phyloP scores from a whole-genome alignment of 2,329 filamentous ascomycete species.

The Trichoderma sp. region DNA sequence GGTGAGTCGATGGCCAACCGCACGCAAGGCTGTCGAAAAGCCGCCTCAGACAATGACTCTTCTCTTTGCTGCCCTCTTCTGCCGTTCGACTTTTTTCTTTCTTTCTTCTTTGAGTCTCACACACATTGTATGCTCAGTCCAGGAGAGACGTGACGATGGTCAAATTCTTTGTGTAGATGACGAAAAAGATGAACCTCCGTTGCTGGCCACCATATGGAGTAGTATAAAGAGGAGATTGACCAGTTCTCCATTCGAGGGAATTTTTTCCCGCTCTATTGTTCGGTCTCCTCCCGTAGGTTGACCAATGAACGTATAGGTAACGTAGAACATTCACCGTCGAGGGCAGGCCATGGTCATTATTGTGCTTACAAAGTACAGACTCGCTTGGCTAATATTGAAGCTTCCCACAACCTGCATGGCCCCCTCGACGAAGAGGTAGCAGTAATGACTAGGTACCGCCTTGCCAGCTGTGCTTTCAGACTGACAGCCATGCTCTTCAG shows the following conservation, averaged over 20 bases:
- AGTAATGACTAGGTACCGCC: neutral
- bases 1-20: neutral
- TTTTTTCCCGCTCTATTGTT: constrained; percentile 3
- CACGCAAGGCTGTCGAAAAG: constrained; percentile 18
- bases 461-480: neutral
- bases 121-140: neutral
- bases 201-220: neutral
- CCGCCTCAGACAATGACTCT: neutral
- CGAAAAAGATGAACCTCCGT: neutral
- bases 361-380: constrained; percentile 20
- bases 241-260: constrained; percentile 19
- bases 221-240: constrained; percentile 9
- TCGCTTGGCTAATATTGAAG: neutral
- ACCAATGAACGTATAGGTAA: constrained; percentile 26
- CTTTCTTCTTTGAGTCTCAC: neutral
- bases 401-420: neutral
- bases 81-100: neutral
- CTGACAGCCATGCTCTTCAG: neutral
- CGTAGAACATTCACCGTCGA: constrained; percentile 11
- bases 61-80: neutral
- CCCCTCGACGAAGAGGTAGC: neutral
- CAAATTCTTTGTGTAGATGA: constrained; percentile 1
- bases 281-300: constrained; percentile 12
- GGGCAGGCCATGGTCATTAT: constrained; percentile 13
- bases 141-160: neutral